Evolutionary conservation across 768 basidiomycete genomes (phyloP).

Genomic region (Suillus variegatus): DNA sequence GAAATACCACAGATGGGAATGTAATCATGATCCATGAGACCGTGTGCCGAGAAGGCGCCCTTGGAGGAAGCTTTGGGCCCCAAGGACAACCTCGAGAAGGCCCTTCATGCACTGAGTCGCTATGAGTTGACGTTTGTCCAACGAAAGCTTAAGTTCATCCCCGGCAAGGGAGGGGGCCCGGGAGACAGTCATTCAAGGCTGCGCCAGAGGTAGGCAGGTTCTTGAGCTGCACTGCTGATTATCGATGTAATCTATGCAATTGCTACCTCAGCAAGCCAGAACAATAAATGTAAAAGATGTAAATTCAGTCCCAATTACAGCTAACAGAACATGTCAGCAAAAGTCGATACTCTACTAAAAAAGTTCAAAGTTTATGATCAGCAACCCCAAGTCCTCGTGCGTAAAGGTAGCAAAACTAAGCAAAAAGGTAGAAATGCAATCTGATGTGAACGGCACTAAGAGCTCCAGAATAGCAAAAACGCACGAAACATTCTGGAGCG

Average conservation of each 20-base stretch:
- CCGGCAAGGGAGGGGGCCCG: neutral
- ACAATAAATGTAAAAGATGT: neutral
- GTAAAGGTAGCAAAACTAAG: conserved; percentile 6
- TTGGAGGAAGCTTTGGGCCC: neutral
- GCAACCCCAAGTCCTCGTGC: conserved; percentile 18
- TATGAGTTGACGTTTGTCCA: neutral
- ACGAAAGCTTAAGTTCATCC: neutral
- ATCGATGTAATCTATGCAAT: neutral
- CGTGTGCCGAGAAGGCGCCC: neutral
- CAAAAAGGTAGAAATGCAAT: conserved; percentile 14
- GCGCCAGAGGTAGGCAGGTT: neutral
- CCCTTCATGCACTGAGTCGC: neutral
- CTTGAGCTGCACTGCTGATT: neutral
- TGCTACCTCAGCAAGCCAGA: neutral
- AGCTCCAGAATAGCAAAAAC: conserved; percentile 22
- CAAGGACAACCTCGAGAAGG: neutral
- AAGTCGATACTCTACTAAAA: conserved; percentile 13
- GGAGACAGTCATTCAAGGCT: neutral
- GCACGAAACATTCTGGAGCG: conserved; percentile 21
- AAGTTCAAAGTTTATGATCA: conserved; percentile 20
- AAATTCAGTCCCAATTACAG: conserved; percentile 25
- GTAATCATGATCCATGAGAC: neutral
- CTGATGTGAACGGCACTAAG: neutral
- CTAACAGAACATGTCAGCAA: conserved; percentile 32
- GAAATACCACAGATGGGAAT: neutral